These are phyloP conservation scores for Blastosporella zonata DNA, from an alignment of 1,284 basidiomycete species.

Conservation along the genomic window DNA sequence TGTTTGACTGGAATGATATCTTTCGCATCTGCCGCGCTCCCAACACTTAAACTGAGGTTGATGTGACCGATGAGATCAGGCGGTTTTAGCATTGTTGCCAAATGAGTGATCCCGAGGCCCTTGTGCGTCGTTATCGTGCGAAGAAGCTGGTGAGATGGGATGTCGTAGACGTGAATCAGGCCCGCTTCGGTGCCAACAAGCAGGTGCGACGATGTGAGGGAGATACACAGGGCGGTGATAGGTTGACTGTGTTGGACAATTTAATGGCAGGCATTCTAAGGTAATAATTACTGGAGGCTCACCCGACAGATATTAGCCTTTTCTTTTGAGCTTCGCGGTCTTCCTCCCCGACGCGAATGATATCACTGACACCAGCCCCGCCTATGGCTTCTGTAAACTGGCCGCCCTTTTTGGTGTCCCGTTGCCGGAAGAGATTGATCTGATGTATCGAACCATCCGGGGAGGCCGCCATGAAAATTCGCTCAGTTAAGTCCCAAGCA, in stretches of 20 bases:
- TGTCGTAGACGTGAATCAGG: constrained; percentile 80
- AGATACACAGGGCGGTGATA: constrained; percentile 73
- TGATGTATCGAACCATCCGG: constrained; percentile 73
- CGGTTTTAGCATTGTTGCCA: constrained; percentile 78
- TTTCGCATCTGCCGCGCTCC: constrained; percentile 42
- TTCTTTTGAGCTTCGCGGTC: constrained; percentile 43
- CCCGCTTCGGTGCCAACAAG: constrained; percentile 74
- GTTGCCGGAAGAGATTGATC: constrained; percentile 74
- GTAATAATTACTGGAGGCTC: constrained; percentile 19
- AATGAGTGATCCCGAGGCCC: constrained; percentile 68
- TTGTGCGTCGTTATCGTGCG: constrained; percentile 76
- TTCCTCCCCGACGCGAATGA: constrained; percentile 61
- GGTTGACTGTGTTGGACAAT: constrained; percentile 45
- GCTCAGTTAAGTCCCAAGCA: constrained; percentile 81
- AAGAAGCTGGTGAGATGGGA: constrained; percentile 86
- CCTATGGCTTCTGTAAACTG: constrained; percentile 68
- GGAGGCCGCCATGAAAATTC: constrained; percentile 84
- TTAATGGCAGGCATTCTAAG: neutral
- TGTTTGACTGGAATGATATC: constrained; percentile 66
- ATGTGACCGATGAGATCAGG: constrained; percentile 80
- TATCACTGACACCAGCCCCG: constrained; percentile 67
- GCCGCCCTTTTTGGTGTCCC: constrained; percentile 44
- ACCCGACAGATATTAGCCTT: constrained; percentile 65
- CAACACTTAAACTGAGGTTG: constrained; percentile 47
- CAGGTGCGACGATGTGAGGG: constrained; percentile 69